A percentile compares a stretch with the other conserved stretches of the same genome.
These are phyloP conservation scores for Irpex lacteus DNA, from an alignment of 1,284 basidiomycete genomes.

Conservation along the genomic window DNA sequence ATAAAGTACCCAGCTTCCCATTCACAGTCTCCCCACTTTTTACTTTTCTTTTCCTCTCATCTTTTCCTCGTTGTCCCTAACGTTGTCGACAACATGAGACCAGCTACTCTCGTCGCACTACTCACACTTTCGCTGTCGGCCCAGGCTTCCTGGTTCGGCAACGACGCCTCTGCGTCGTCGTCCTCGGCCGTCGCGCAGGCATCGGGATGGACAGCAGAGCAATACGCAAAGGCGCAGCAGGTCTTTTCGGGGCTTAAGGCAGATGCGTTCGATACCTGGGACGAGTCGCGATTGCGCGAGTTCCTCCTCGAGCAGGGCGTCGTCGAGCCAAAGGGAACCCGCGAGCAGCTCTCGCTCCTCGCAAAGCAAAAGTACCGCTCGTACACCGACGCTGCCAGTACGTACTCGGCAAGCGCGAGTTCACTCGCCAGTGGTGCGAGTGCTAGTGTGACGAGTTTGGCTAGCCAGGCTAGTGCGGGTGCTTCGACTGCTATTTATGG, in stretches of 20 bases:
- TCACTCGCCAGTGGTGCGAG: constrained; percentile 15
- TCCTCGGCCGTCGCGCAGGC: constrained; percentile 41
- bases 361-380: constrained; percentile 71
- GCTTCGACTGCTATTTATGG: constrained; percentile 22
- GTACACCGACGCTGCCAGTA: constrained; percentile 46
- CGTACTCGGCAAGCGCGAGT: constrained; percentile 22
- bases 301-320: constrained; percentile 88
- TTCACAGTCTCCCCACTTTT: constrained; percentile 3
- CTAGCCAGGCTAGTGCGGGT: constrained; percentile 7
- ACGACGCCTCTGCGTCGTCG: constrained; percentile 26
- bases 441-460: constrained; percentile 9
- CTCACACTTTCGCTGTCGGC: constrained; percentile 32
- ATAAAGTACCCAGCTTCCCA: background rate
- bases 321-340: constrained; percentile 74
- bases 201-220: constrained; percentile 66
- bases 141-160: constrained; percentile 56
- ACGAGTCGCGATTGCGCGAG: constrained; percentile 76
- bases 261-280: constrained; percentile 70
- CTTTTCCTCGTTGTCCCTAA: constrained; percentile 11
- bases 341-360: constrained; percentile 76
- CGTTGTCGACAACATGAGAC: constrained; percentile 34
- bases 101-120: constrained; percentile 33
- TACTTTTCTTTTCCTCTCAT: background rate
- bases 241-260: constrained; percentile 51
- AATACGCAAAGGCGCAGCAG: constrained; percentile 64